Conservation (phyloP, 495 filamentous ascomycete genomes). For the Cladorrhinum samala region DNA sequence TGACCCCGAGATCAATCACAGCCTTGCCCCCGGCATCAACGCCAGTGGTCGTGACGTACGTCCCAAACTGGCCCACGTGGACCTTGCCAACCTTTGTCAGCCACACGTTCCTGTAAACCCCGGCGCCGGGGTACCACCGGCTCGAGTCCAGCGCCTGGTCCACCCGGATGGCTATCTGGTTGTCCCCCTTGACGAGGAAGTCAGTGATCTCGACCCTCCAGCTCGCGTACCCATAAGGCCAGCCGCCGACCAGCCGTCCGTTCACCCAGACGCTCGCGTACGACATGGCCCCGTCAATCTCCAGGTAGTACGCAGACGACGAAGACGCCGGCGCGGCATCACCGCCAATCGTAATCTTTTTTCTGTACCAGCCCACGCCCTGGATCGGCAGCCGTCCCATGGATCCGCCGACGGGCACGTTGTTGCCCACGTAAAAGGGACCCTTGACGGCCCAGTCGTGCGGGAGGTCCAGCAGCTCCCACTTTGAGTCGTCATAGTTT, state of each 20-base stretch:
- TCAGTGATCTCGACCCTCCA: slow-evolving; percentile 46
- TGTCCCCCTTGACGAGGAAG: slow-evolving; percentile 33
- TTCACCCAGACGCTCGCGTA: slow-evolving; percentile 46
- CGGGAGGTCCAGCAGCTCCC: slow-evolving; percentile 18
- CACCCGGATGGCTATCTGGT: slow-evolving; percentile 41
- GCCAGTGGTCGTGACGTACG: slow-evolving; percentile 35
- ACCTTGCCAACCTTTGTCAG: slow-evolving; percentile 35
- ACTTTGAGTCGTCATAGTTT: slow-evolving; percentile 14
- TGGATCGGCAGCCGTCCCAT: slow-evolving; percentile 52
- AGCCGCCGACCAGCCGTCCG: slow-evolving; percentile 41
- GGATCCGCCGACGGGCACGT: slow-evolving; percentile 44
- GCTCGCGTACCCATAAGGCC: slow-evolving; percentile 46
- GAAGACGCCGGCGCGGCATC: too few relatives aligned
- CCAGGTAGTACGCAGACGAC: too few relatives aligned
- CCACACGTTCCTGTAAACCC: slow-evolving; percentile 48
- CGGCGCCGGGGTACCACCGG: slow-evolving; percentile 47
- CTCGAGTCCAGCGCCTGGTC: slow-evolving; percentile 40
- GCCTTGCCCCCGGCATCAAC: slow-evolving; percentile 33
- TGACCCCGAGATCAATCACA: slow-evolving; percentile 30
- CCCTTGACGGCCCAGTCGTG: slow-evolving; percentile 50
- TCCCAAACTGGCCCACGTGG: slow-evolving; percentile 41
- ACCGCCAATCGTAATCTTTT: slow-evolving; percentile 30
- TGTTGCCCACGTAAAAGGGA: slow-evolving; percentile 30
- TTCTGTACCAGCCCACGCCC: slow-evolving; percentile 48
- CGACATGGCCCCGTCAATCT: slow-evolving; percentile 46